Percentiles rank a stretch among this genome's conserved stretches.
Conservation (phyloP, 345 rosid species). For the Jatropha curcas region DNA sequence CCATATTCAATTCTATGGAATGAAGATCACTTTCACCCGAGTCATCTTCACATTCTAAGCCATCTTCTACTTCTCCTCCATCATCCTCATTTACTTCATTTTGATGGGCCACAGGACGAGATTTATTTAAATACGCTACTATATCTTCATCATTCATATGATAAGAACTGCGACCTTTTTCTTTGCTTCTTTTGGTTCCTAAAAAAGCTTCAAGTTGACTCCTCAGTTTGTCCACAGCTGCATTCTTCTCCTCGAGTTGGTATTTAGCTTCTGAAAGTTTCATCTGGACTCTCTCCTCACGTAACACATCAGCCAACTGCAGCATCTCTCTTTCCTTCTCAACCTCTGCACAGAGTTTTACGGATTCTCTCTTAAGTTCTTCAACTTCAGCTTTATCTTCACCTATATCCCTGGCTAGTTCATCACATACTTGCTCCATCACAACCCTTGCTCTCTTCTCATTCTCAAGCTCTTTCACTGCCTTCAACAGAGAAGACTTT, state of each 20-base stretch:
- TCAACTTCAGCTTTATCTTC: conserved; percentile 66
- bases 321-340: conserved; percentile 85
- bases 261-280: conserved; percentile 79
- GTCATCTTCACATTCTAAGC: conserved; percentile 48
- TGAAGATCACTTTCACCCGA: conserved; percentile 86
- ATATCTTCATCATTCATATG: conserved; percentile 48
- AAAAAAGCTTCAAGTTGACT: conserved; percentile 80
- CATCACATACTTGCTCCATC: conserved; percentile 83
- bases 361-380: conserved; percentile 65
- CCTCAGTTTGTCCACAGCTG: conserved; percentile 77
- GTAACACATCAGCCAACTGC: conserved; percentile 66
- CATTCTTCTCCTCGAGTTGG: conserved; percentile 76
- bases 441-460: conserved; percentile 82
- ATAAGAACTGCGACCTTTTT: conserved; percentile 48
- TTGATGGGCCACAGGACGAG: conserved; percentile 41
- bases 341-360: conserved; percentile 59
- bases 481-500: conserved; percentile 61
- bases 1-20: conserved; percentile 79
- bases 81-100: conserved; percentile 44
- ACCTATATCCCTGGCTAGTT: conserved; percentile 63
- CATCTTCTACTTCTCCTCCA: conserved; percentile 82
- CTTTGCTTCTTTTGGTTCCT: conserved; percentile 63
- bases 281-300: conserved; percentile 73
- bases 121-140: conserved; percentile 53
- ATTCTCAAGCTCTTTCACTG: conserved; percentile 75